These are phyloP conservation scores for Teratosphaeria zuluensis DNA, from an alignment of 2,329 filamentous ascomycete genomes.

Conservation along the genomic window DNA sequence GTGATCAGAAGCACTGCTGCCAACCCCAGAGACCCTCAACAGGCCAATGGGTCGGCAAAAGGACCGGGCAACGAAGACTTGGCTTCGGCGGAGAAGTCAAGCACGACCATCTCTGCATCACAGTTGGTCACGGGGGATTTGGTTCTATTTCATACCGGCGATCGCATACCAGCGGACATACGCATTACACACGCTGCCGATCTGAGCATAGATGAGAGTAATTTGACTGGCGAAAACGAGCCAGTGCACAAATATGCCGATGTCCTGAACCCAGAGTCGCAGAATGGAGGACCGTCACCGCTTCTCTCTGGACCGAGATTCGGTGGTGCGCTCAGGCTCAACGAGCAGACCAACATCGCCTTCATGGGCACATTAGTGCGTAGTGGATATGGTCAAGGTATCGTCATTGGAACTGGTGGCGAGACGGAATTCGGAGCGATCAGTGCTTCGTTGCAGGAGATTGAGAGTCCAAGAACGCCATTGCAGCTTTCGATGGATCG, in stretches of 20 bases:
- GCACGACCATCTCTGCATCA: conserved; percentile 74
- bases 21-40: not conserved
- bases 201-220: conserved; percentile 90
- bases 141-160: conserved; percentile 88
- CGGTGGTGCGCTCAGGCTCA: conserved; percentile 55
- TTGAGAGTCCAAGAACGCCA: conserved; percentile 88
- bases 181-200: conserved; percentile 85
- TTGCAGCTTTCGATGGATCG: conserved; percentile 94
- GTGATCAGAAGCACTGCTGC: conserved; percentile 55
- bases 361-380: conserved; percentile 97
- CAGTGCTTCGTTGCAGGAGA: conserved; percentile 84
- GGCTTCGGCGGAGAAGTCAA: conserved; percentile 58
- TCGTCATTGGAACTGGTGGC: conserved; percentile 93
- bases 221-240: conserved; percentile 92
- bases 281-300: conserved; percentile 11
- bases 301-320: conserved; percentile 18
- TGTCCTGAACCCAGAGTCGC: conserved; percentile 34
- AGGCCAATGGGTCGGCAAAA: conserved; percentile 36
- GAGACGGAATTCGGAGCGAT: conserved; percentile 95
- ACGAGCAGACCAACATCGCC: conserved; percentile 79
- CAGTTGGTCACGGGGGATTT: conserved; percentile 87
- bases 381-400: conserved; percentile 87
- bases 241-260: conserved; percentile 71
- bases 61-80: conserved; percentile 48
- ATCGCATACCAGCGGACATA: conserved; percentile 92